A percentile compares a stretch with the other conserved stretches of the same genome.
phyloP scores from a whole-genome alignment of 2,329 filamentous ascomycete species.

The Knufia petricola region DNA sequence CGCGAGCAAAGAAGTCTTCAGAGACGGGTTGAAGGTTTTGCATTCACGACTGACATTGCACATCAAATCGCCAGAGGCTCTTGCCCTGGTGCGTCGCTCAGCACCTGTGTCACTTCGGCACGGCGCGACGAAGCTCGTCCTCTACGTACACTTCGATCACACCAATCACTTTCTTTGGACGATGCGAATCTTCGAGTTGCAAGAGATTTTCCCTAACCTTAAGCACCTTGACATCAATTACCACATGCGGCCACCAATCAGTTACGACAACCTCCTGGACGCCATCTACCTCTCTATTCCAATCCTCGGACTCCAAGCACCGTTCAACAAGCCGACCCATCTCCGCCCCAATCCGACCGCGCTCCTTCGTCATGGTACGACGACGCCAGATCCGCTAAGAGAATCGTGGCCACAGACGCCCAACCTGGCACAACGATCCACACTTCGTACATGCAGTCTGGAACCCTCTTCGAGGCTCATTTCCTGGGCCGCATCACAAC shows the following conservation, averaged over 20 bases:
- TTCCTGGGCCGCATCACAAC: slow-evolving; percentile 4
- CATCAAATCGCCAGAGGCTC: not conserved
- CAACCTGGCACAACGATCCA: slow-evolving; percentile 1
- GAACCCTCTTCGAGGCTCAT: slow-evolving; percentile 2
- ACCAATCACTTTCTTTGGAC: slow-evolving; percentile 1
- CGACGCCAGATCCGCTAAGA: not conserved
- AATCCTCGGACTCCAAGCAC: not conserved
- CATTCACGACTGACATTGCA: slow-evolving; percentile 3
- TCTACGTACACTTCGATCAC: slow-evolving; percentile 2
- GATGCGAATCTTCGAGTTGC: slow-evolving; percentile 1
- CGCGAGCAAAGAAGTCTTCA: slow-evolving; percentile 3
- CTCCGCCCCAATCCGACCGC: not conserved
- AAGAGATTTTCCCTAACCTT: not conserved
- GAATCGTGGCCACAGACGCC: not conserved
- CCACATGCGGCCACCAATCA: slow-evolving; percentile 9
- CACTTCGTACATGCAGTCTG: slow-evolving; percentile 1
- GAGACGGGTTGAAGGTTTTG: not conserved
- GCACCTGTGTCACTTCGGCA: not conserved
- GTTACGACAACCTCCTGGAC: slow-evolving; percentile 6
- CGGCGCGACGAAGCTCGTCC: not conserved
- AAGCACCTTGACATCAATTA: slow-evolving; percentile 4
- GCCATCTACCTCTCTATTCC: slow-evolving; percentile 4
- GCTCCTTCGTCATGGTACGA: not conserved
- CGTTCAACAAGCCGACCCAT: not conserved
- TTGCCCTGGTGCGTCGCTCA: not conserved